Conservation (phyloP, 1,284 basidiomycete species). For the Mrakiaceae sp. region DNA sequence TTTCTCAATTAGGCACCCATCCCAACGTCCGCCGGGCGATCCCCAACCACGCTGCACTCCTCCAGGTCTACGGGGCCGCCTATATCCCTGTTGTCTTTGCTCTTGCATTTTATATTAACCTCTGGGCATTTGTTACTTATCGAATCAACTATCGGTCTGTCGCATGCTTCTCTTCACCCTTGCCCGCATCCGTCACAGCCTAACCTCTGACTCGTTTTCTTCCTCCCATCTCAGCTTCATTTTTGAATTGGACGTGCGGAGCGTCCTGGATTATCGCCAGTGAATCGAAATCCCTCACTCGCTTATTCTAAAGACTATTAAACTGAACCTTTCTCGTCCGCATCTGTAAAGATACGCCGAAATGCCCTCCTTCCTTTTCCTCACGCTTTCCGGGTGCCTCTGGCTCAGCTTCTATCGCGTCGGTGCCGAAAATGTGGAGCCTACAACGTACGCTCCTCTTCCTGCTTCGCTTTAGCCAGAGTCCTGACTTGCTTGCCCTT, state of each 20-base stretch:
- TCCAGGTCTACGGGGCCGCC: slow-evolving; percentile 70
- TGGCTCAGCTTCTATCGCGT: slow-evolving; percentile 68
- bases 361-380: slow-evolving; percentile 66
- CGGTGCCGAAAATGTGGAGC: slow-evolving; percentile 40
- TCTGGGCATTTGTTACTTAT: slow-evolving; percentile 57
- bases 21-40: slow-evolving; percentile 39
- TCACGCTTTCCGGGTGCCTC: slow-evolving; percentile 67
- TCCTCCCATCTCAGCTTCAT: neutral
- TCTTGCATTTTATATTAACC: slow-evolving; percentile 66
- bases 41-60: slow-evolving; percentile 58
- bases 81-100: slow-evolving; percentile 66
- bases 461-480: slow-evolving; percentile 2
- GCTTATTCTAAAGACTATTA: neutral
- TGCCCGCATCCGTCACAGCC: neutral
- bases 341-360: slow-evolving; percentile 29
- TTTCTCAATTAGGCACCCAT: no score
- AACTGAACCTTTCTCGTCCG: neutral
- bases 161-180: slow-evolving; percentile 28
- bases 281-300: slow-evolving; percentile 57
- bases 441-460: slow-evolving; percentile 35
- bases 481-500: slow-evolving; percentile 18
- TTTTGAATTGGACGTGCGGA: slow-evolving; percentile 62
- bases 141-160: slow-evolving; percentile 77
- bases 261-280: slow-evolving; percentile 63
- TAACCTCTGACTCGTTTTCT: neutral